Evolutionary conservation across 2,329 filamentous ascomycete genomes (phyloP).

Genomic region (Diaporthe destruens): DNA sequence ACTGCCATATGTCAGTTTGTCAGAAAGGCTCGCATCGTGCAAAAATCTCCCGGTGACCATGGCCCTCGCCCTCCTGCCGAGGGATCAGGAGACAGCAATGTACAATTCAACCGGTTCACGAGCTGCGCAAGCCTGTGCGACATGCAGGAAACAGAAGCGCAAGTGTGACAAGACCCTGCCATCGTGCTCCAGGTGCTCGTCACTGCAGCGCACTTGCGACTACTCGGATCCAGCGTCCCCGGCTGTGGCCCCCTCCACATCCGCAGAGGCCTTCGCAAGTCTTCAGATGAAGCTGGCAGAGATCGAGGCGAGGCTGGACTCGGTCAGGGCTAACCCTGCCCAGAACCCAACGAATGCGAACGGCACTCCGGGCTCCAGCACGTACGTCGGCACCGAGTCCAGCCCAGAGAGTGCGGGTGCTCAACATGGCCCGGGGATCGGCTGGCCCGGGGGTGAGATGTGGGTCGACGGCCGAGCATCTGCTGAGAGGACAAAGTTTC

Average conservation of each 20-base stretch:
- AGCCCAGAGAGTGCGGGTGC: conserved; percentile 14
- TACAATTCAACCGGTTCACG: conserved; percentile 38
- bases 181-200: conserved; percentile 59
- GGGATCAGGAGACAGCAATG: conserved; percentile 16
- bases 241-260: conserved; percentile 52
- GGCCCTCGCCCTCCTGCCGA: conserved; percentile 29
- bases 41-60: conserved; percentile 4
- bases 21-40: not conserved
- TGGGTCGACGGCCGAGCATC: conserved; percentile 42
- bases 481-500: conserved; percentile 50
- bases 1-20: not conserved
- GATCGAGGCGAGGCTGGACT: conserved; percentile 53
- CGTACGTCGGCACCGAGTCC: not conserved
- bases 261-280: conserved; percentile 55
- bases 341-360: not conserved
- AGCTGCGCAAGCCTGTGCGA: conserved; percentile 45
- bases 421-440: not conserved
- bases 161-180: conserved; percentile 65
- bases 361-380: conserved; percentile 20
- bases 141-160: conserved; percentile 59
- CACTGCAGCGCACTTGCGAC: conserved; percentile 57
- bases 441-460: conserved; percentile 37
- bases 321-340: conserved; percentile 1
- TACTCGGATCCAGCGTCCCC: conserved; percentile 53
- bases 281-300: conserved; percentile 54